phyloP scores from a whole-genome alignment of 2,329 filamentous ascomycete genomes.

The Pseudopithomyces maydicus region DNA sequence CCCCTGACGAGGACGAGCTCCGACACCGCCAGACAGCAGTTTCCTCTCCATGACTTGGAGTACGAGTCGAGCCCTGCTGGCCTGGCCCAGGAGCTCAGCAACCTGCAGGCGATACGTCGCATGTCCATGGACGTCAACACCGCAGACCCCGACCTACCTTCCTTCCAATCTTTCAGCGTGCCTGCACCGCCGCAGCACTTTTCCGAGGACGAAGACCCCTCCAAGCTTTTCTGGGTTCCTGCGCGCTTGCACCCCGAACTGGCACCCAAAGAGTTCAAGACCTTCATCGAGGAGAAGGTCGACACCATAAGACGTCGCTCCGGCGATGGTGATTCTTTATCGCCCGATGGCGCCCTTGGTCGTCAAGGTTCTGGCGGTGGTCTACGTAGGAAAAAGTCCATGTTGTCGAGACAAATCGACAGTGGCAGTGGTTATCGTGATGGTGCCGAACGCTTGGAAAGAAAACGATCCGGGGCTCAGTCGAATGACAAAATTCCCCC shows the following conservation, averaged over 20 bases:
- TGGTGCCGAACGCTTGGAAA: constrained; percentile 78
- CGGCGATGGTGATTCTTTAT: constrained; percentile 68
- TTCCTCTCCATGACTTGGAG: constrained; percentile 80
- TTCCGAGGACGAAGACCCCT: constrained; percentile 82
- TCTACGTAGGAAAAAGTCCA: constrained; percentile 87
- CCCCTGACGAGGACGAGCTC: constrained; percentile 44
- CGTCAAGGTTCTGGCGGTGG: constrained; percentile 62
- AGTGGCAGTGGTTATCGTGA: constrained; percentile 77
- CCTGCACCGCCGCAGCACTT: constrained; percentile 71
- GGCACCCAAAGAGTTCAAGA: constrained; percentile 95
- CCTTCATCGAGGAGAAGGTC: constrained; percentile 90
- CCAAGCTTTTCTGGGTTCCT: constrained; percentile 92
- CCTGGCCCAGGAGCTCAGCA: constrained; percentile 89
- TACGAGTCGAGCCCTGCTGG: constrained; percentile 90
- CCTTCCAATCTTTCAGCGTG: constrained; percentile 64
- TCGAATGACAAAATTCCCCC: constrained; percentile 58
- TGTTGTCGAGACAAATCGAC: constrained; percentile 91
- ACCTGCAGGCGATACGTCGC: constrained; percentile 84
- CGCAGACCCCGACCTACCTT: constrained; percentile 75
- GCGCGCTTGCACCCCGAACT: constrained; percentile 92
- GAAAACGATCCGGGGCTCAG: constrained; percentile 67
- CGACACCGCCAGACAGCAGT: constrained; percentile 60
- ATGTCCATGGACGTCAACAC: constrained; percentile 91
- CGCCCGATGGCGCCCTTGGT: constrained; percentile 60
- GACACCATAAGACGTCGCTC: constrained; percentile 87